Evolutionary conservation across 176 grass and related monocot genomes (phyloP), one percentile per base, ranked within the genome.

Genomic region (Puccinellia tenuiflora): DNA sequence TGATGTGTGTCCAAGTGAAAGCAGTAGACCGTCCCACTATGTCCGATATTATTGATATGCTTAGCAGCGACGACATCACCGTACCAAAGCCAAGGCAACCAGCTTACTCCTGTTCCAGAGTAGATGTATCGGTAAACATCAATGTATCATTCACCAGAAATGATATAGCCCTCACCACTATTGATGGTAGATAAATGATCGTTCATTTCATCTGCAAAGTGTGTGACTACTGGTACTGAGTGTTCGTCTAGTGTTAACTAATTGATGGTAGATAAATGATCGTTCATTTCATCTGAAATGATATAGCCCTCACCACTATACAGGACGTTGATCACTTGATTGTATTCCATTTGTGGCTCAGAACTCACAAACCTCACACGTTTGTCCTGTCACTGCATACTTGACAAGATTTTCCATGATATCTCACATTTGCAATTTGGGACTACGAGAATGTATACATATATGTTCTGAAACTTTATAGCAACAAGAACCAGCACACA

Each of bases 1-100:
- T 88, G 40, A 38, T 78, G 86, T 88, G 86, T 83, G 86, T 88
- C 46, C 79, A 78, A 88, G 73, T 77, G 45, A 88, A 83, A 77
- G 31, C 86, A 70, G 81, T 56, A 39, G 79, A 88, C 56, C 79
- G 79, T 22, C 86, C 86, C 13, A 83, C 79, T 22, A 83, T 88
- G 86, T 35, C 63, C 3, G 40, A 83, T 60, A 80, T 88, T 78
- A 73, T 83, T 78, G 79, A 40, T 38, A 78, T 83, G 73, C 85
- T 88, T 51, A 77, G 73, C 52, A 82, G 79, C 4, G 73, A 77
- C 26, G 22, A 47, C 52, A 76, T 71, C 22, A 38, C 51, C 6
- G 29, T 83, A 35, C 29, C 52, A 62, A 73, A 83, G 18, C 86
- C 73, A 83, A 83, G 25, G 30, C 50, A 76, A 61, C 86, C 86